phyloP scores from a whole-genome alignment of 306 rosid genomes.

The Alnus glutinosa region DNA sequence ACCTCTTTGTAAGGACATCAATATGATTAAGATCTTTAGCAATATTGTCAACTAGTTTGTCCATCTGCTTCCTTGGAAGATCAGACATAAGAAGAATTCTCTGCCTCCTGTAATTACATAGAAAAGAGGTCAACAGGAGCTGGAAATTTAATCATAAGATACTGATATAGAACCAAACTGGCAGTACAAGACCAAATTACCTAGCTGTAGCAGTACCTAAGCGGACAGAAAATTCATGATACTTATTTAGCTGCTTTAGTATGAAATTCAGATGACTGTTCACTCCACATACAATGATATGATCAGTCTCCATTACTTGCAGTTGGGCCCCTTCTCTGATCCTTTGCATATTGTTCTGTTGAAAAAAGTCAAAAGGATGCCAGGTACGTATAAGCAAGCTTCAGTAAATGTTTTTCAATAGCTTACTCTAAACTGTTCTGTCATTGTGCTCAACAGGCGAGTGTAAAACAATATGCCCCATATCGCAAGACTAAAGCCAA shows the following conservation, averaged over 20 bases:
- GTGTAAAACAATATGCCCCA: slow-evolving; percentile 96
- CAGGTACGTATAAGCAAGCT: slow-evolving; percentile 20
- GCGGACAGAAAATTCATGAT: slow-evolving; percentile 84
- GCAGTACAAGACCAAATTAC: slow-evolving; percentile 49
- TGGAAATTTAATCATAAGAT: slow-evolving; percentile 31
- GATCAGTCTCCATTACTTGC: slow-evolving; percentile 93
- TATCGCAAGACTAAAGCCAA: slow-evolving; percentile 91
- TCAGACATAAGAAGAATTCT: slow-evolving; percentile 95
- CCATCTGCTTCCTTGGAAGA: slow-evolving; percentile 93
- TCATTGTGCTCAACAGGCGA: slow-evolving; percentile 91
- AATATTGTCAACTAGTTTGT: slow-evolving; percentile 68
- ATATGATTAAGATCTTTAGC: slow-evolving; percentile 82
- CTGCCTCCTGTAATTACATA: slow-evolving; percentile 69
- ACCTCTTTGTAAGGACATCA: slow-evolving; percentile 92
- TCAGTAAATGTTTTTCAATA: slow-evolving; percentile 18
- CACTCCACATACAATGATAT: slow-evolving; percentile 92
- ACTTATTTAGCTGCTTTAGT: slow-evolving; percentile 80
- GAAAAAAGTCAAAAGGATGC: slow-evolving; percentile 37
- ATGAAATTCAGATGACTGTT: slow-evolving; percentile 84
- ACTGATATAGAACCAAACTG: slow-evolving; percentile 28
- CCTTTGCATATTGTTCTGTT: slow-evolving; percentile 87
- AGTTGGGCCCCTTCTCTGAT: slow-evolving; percentile 94
- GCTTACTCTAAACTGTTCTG: slow-evolving; percentile 94
- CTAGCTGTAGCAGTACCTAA: slow-evolving; percentile 95
- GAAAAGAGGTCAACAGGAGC: slow-evolving; percentile 31